Conservation (phyloP, 768 basidiomycete species). For the Tylopilus sp. region DNA sequence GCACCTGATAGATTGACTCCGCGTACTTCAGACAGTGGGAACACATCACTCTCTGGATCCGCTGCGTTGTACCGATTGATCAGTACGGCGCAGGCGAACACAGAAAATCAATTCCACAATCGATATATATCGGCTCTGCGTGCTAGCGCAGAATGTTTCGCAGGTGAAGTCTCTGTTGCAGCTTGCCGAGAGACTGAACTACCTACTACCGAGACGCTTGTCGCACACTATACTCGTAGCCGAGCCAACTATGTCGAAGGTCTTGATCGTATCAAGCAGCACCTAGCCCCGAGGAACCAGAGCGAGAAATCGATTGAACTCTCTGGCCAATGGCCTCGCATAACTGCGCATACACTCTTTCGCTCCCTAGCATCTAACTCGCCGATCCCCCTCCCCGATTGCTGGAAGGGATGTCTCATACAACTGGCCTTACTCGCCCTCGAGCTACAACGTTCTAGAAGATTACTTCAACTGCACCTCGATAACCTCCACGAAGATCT, state of each 20-base stretch:
- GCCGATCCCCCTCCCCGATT: slow-evolving; percentile 1
- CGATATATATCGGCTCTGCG: background rate
- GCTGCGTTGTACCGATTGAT: too few relatives aligned
- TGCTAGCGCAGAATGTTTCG: slow-evolving; percentile 5
- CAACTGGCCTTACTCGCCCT: slow-evolving; percentile 28
- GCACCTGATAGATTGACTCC: too few relatives aligned
- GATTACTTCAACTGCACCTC: slow-evolving; percentile 27
- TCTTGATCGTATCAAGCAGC: background rate
- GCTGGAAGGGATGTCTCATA: slow-evolving; percentile 33
- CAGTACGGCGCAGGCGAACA: too few relatives aligned
- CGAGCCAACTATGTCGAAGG: background rate
- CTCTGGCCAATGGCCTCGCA: slow-evolving; percentile 26
- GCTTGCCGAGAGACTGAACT: background rate
- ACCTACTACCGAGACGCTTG: slow-evolving; percentile 2
- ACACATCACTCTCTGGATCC: too few relatives aligned
- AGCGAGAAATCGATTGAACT: background rate
- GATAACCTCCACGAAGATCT: slow-evolving; percentile 30
- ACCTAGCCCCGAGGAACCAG: slow-evolving; percentile 20
- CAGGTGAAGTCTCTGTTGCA: background rate
- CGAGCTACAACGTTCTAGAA: background rate
- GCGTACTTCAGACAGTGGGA: too few relatives aligned
- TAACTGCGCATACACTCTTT: slow-evolving; percentile 32
- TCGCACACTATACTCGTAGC: slow-evolving; percentile 6
- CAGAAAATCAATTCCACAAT: too few relatives aligned
- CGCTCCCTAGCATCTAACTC: slow-evolving; percentile 28